Base-by-base conservation (phyloP, 345 rosid species). In the Syzygium jambos region DNA sequence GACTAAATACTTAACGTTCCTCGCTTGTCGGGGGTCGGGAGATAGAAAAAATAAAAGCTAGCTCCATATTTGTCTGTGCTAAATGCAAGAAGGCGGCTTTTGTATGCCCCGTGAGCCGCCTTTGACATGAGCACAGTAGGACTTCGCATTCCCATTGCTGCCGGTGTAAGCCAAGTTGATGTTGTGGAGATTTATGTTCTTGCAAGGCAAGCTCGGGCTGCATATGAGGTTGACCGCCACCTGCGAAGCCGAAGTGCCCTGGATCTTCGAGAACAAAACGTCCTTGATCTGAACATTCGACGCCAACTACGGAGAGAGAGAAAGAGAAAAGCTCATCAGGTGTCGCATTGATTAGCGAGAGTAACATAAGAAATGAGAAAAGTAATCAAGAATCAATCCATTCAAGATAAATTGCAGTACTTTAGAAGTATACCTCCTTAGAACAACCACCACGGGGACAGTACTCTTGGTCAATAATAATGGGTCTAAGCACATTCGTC, bases 391-490 rank as follows among this genome's bases (percentile, higher is more conserved):
- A n/a, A 82, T 82, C 13, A 11, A n/a, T 17, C 53, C 9, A 22
- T 22, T 21, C 17, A 49, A 6, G 27, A 13, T 82, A 29, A 4
- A 4, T 3, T 23, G 53, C 14, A 46, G 17, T 12, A 46, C 84
- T 52, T 11, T 8, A 9, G 30, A 38, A 25, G 63, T 57, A n/a
- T 57, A 57, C 63, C 63, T 57, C 13, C n/a, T 23, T 57, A 4
- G 63, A 10, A 57, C 68, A 55, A 7, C 16, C 13, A 23, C 85
- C 85, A 6, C 21, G 5, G 4, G 94, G 93, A 73, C 93, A 91
- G 84, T 91, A 92, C 43, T 87, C 88, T 54, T 92, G 94, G 84
- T 92, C 93, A 34, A 92, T 90, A 86, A 92, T 51, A 84, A 91
- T 87, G 17, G 94, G 91, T 84, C 87, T 90, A 83, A 25, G 59